phyloP scores from a whole-genome alignment of 441 rosid species.

The Euphorbia neoarborescens region DNA sequence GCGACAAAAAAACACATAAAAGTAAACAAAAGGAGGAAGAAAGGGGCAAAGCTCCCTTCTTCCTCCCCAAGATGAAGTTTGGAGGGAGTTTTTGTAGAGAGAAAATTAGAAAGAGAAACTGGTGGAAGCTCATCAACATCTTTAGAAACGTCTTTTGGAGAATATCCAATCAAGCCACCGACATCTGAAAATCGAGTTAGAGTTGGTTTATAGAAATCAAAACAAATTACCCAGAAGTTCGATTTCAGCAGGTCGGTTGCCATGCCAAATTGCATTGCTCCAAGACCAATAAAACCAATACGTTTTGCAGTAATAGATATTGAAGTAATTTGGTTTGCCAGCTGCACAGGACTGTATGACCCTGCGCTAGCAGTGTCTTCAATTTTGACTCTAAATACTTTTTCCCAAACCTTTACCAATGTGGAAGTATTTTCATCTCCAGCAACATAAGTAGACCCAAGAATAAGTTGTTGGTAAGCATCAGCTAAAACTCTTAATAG shows the following conservation, averaged over 20 bases:
- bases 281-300: constrained; percentile 90
- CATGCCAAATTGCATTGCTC: constrained; percentile 99
- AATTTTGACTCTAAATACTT: constrained; percentile 55
- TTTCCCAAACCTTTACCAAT: constrained; percentile 77
- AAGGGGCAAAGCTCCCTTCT: too few species aligned
- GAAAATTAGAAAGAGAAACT: too few species aligned
- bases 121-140: too few species aligned
- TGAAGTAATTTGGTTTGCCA: constrained; percentile 48
- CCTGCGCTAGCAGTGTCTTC: constrained; percentile 55
- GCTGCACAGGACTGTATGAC: constrained; percentile 61
- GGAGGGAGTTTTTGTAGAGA: too few species aligned
- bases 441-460: constrained; percentile 48
- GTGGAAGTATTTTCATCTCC: constrained; percentile 39
- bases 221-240: constrained; percentile 61
- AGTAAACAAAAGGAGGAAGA: too few species aligned
- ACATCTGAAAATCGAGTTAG: constrained; percentile 54
- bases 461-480: constrained; percentile 78
- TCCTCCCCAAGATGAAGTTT: too few species aligned
- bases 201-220: constrained; percentile 77
- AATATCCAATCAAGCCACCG: constrained; percentile 68
- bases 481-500: constrained; percentile 59
- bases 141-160: constrained; percentile 73
- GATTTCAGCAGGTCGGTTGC: constrained; percentile 74
- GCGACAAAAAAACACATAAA: too few species aligned
- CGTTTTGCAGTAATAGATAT: constrained; percentile 48